Base-by-base conservation (phyloP, 1,139 yeast species). In the Blastobotrys proliferans region DNA sequence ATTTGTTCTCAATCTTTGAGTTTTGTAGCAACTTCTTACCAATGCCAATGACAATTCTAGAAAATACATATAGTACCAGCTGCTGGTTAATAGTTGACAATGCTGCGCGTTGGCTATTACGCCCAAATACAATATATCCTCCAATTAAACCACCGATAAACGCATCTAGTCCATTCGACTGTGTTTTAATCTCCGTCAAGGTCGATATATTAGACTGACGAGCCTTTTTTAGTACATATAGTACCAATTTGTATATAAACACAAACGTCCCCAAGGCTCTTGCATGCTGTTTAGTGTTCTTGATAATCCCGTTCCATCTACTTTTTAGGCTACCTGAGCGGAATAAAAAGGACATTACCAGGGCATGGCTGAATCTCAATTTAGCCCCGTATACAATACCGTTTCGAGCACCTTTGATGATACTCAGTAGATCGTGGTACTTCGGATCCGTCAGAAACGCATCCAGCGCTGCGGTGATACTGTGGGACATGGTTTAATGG, bases 291-390 rank as follows among this genome's bases (percentile, higher is more conserved):
- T 68, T 66, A 10, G 92, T 79, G 29, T 84, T 81, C 47, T 64
- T 69, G 32, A 77, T 51, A 21, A 83, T 73, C 39, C 74, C 76
- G 27, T 60, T 53, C 38, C 79, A 51, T 41, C 84, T 61, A 17
- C 77, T 76, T 37, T 61, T 57, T 31, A 74, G 20, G 14, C 49
- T 43, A 21, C 70, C 70, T 11, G 55, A 52, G 41, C 78, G 69
- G 62, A 74, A 82, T 37, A 74, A 69, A 41, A 76, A 64, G 48
- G 75, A 79, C 64, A 83, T 77, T 35, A 81, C 87, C 43, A 81
- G 61, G 1, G 90, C 82, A 63, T 84, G 94, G 40, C 83, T 75
- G 58, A 84, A 83, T 45, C 94, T 68, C 34, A 83, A 68, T 52
- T 82, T 73, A 13, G 85, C 85, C 2, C 94, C 94, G 54, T 83